Percentiles rank a stretch among this genome's conserved stretches.
Conservation (phyloP, 2,329 filamentous ascomycete genomes). For the Aureobasidium vineae region DNA sequence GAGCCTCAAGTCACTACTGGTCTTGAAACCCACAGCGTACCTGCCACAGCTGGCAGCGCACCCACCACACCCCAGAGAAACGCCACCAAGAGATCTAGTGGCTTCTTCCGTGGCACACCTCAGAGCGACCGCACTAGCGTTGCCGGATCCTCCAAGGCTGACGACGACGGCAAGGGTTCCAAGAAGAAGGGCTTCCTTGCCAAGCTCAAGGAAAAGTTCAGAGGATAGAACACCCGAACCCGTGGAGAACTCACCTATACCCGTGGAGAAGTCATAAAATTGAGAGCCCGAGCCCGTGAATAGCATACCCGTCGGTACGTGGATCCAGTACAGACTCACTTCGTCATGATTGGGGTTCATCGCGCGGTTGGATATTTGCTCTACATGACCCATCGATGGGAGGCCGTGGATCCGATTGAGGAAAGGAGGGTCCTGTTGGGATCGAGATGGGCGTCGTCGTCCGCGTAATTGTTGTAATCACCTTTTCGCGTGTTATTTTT, state of each 20-base stretch:
- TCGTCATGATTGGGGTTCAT: background rate
- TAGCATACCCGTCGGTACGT: background rate
- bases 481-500: background rate
- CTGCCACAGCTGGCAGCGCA: constrained; percentile 17
- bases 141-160: constrained; percentile 31
- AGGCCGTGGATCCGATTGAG: background rate
- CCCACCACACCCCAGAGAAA: constrained; percentile 25
- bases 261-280: background rate
- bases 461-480: constrained; percentile 19
- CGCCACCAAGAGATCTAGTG: constrained; percentile 27
- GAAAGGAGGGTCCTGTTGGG: background rate
- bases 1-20: constrained; percentile 45
- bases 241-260: background rate
- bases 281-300: background rate
- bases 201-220: constrained; percentile 52
- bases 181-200: constrained; percentile 50
- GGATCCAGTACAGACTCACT: background rate
- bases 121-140: constrained; percentile 30
- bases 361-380: background rate
- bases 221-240: constrained; percentile 29
- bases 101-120: constrained; percentile 27
- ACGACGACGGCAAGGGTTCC: constrained; percentile 41
- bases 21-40: constrained; percentile 38
- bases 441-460: background rate
- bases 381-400: background rate